phyloP scores from a whole-genome alignment of 2,329 filamentous ascomycete genomes.

The Ceratocystiopsis brevicomis region DNA sequence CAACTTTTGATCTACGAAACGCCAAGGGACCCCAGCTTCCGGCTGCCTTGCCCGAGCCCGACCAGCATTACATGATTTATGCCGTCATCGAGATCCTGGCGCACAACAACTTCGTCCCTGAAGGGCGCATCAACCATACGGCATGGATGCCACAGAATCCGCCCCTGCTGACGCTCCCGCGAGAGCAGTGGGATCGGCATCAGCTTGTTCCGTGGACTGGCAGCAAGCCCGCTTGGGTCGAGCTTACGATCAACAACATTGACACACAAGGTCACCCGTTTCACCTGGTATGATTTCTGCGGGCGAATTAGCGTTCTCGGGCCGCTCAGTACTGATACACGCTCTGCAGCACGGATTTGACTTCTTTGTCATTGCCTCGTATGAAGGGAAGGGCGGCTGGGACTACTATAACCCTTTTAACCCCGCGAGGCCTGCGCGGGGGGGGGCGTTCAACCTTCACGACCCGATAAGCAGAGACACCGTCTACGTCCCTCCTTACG shows the following conservation, averaged over 20 bases:
- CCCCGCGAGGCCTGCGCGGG: conserved; percentile 6
- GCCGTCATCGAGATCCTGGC: conserved; percentile 9
- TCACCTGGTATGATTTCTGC: conserved; percentile 7
- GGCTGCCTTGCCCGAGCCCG: conserved; percentile 5
- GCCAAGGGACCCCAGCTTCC: conserved; percentile 2
- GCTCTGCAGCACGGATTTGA: conserved; percentile 11
- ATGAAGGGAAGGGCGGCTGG: conserved; percentile 11
- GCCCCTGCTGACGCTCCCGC: conserved; percentile 8
- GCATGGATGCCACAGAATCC: conserved; percentile 8
- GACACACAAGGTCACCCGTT: conserved; percentile 12
- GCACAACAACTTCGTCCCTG: conserved; percentile 8
- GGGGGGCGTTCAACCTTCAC: conserved; percentile 7
- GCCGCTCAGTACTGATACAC: neutral
- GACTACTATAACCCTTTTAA: conserved; percentile 13
- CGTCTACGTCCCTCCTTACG: conserved; percentile 9
- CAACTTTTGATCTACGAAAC: conserved; percentile 4
- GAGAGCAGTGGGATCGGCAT: conserved; percentile 9
- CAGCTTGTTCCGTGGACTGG: conserved; percentile 13
- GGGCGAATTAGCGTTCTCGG: neutral
- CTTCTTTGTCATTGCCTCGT: conserved; percentile 10
- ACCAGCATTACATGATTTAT: conserved; percentile 9
- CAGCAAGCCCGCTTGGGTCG: conserved; percentile 9
- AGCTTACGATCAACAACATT: conserved; percentile 13
- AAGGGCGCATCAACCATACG: conserved; percentile 11
- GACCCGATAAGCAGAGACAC: conserved; percentile 12